Percentiles rank a stretch among this genome's conserved stretches.
phyloP scores from a whole-genome alignment of 192 early-diverging fungal species.

The Coemansia sp. region DNA sequence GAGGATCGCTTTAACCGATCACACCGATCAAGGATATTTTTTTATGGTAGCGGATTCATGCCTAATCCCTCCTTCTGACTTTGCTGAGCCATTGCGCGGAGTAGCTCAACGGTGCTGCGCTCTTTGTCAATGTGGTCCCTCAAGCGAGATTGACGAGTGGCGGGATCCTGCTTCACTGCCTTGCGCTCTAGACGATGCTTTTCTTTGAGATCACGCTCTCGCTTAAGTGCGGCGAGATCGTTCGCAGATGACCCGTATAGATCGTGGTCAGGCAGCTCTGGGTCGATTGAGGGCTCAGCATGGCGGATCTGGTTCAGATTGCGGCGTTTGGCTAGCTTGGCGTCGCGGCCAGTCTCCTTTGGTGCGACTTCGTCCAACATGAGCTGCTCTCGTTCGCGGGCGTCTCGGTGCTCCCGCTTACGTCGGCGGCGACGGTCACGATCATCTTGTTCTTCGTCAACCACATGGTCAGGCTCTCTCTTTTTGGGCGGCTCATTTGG shows the following conservation, averaged over 20 bases:
- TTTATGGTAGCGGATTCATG: slow-evolving; percentile 22
- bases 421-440: slow-evolving; percentile 23
- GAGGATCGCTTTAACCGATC: not conserved
- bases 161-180: not conserved
- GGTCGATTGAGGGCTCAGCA: slow-evolving; percentile 25
- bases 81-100: slow-evolving; percentile 69
- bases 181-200: slow-evolving; percentile 20
- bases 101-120: slow-evolving; percentile 69
- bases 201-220: slow-evolving; percentile 28
- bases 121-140: slow-evolving; percentile 67
- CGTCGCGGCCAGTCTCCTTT: slow-evolving; percentile 52
- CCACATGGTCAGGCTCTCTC: slow-evolving; percentile 16
- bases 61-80: slow-evolving; percentile 40
- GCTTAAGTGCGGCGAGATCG: slow-evolving; percentile 49
- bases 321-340: slow-evolving; percentile 40
- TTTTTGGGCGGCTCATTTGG: not conserved
- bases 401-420: slow-evolving; percentile 28
- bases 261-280: slow-evolving; percentile 32
- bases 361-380: slow-evolving; percentile 55
- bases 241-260: slow-evolving; percentile 47
- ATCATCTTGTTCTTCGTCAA: slow-evolving; percentile 33
- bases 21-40: not conserved
- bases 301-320: slow-evolving; percentile 29
- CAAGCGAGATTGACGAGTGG: slow-evolving; percentile 26
- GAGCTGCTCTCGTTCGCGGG: slow-evolving; percentile 37